phyloP scores from a whole-genome alignment of 371 early-diverging fungal species.

The Umbelopsis sp. region DNA sequence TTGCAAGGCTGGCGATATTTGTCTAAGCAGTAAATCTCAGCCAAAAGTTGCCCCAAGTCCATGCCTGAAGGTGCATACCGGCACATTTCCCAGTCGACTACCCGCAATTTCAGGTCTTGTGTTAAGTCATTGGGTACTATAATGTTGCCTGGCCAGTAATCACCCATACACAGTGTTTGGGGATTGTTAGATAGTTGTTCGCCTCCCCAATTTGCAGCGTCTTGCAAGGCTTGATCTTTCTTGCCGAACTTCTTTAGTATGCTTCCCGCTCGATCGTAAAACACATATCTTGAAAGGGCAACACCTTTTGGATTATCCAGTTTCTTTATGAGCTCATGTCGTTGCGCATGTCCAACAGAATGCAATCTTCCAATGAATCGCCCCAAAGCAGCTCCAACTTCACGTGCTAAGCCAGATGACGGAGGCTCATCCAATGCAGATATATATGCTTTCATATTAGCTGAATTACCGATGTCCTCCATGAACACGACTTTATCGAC shows the following conservation, averaged over 20 bases:
- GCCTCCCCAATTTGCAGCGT: constrained; percentile 10
- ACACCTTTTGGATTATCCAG: not conserved
- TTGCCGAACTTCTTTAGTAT: not conserved
- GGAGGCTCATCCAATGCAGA: not conserved
- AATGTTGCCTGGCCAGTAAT: constrained; percentile 22
- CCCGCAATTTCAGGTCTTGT: not conserved
- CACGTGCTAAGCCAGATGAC: constrained; percentile 1
- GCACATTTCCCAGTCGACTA: constrained; percentile 18
- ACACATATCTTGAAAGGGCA: not conserved
- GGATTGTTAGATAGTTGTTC: constrained; percentile 12
- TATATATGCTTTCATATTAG: constrained; percentile 9
- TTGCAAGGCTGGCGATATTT: constrained; percentile 16
- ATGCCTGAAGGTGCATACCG: constrained; percentile 18
- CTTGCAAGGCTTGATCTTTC: not conserved
- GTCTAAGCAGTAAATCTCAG: constrained; percentile 9
- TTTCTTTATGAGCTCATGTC: not conserved
- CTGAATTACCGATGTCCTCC: constrained; percentile 14
- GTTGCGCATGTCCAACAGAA: not conserved
- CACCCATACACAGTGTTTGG: constrained; percentile 18
- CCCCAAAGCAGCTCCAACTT: constrained; percentile 8
- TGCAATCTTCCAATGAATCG: constrained; percentile 19
- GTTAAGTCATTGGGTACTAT: not conserved
- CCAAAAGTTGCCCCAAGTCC: constrained; percentile 21
- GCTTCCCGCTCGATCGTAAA: not conserved
- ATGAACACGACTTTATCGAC: not conserved